These are phyloP conservation scores for Coleophoma crateriformis DNA, from an alignment of 2,329 filamentous ascomycete species.

Conservation along the genomic window DNA sequence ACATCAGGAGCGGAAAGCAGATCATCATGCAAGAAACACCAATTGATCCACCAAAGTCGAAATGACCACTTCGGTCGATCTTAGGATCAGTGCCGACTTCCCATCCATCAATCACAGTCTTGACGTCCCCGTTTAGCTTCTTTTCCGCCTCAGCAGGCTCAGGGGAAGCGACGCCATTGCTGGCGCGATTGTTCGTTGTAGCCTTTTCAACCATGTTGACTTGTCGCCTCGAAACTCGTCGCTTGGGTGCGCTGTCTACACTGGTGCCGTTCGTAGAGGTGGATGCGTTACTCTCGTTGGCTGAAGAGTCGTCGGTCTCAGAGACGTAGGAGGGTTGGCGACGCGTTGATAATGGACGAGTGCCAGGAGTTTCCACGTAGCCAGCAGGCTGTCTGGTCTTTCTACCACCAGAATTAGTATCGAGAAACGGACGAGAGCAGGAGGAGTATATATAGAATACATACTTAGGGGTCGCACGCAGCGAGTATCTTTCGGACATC, in stretches of 20 bases:
- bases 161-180: constrained; percentile 1
- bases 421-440: background rate
- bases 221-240: constrained; percentile 14
- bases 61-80: constrained; percentile 56
- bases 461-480: constrained; percentile 27
- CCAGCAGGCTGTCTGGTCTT: constrained; percentile 44
- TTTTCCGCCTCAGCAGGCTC: constrained; percentile 7
- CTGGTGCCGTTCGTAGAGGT: background rate
- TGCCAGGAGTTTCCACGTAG: constrained; percentile 44
- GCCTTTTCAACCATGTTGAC: constrained; percentile 17
- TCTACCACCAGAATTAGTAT: constrained; percentile 24
- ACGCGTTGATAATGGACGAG: constrained; percentile 31
- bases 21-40: constrained; percentile 84
- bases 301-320: constrained; percentile 25
- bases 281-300: constrained; percentile 9
- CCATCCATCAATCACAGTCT: constrained; percentile 46
- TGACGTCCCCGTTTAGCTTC: constrained; percentile 4
- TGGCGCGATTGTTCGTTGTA: constrained; percentile 9
- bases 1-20: constrained; percentile 91
- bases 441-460: background rate
- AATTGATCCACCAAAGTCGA: constrained; percentile 84
- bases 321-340: constrained; percentile 30
- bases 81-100: constrained; percentile 53
- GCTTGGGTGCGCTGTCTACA: constrained; percentile 15
- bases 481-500: constrained; percentile 27